Evolutionary conservation across 2,329 filamentous ascomycete species (phyloP), one percentile per base, ranked within the genome.

Genomic region (Pleomassaria siparia): DNA sequence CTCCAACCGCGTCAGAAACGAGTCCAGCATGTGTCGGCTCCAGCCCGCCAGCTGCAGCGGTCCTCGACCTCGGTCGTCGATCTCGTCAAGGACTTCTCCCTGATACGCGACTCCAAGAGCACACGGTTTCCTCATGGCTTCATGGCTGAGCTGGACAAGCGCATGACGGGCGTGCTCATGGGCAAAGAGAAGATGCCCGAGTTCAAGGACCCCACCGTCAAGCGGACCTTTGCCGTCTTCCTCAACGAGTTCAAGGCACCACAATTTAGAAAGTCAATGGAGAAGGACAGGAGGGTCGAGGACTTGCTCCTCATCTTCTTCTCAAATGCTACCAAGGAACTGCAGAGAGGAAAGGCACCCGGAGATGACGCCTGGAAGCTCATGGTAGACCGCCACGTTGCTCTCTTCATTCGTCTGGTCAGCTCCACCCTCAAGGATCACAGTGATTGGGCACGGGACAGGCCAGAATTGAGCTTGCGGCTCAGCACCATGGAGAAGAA

Each of bases 231-330:
- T 74, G 94, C 90, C 46, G 89, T 90, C 56, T 96, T 96, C 55
- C 87, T 96, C 67, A 96, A 92, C 49, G 88, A 90, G 47, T 88
- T 99, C 69, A 96, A 92, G 59, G 89, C 95, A 53, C 85, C 86
- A 52, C 85, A 83, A 37, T 96, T 96, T 65, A 86, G 89, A 58
- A 95, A 91, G 74, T 87, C 85, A 49, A 90, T 96, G 77, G 91
- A 96, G 66, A 95, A 95, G 73, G 92, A 96, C 70, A 83, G 92
- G 53, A 86, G 92, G 64, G 86, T 95, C 18, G 94, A 99, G 72
- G 91, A 95, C 54, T 76, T 97, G 43, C 84, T 99, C 43, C 80
- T 99, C 58, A 96, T 97, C 55, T 97, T 99, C 77, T 97, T 95
- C 73, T 95, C 91, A 1, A 88, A 89, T 54, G 91, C 94, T 6